Conservation (phyloP, 2,329 filamentous ascomycete species). For the Macrophomina pseudophaseolina region DNA sequence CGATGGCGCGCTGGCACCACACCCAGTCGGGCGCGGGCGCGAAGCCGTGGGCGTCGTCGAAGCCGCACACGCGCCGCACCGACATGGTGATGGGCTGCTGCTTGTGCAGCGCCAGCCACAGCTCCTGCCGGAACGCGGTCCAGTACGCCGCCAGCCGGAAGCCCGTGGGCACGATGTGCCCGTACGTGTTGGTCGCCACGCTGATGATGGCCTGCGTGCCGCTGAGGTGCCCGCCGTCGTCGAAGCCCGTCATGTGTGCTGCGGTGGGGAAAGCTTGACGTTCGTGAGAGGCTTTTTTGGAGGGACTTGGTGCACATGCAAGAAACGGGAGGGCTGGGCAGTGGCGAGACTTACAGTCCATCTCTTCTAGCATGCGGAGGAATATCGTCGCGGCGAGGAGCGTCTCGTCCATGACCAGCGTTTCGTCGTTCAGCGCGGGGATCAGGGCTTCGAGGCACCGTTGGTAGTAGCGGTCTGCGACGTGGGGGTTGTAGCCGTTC, state of each 20-base stretch:
- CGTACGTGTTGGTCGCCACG: conserved; percentile 33
- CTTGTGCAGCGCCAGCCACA: conserved; percentile 36
- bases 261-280: background rate
- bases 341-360: conserved; percentile 39
- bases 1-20: conserved; percentile 20
- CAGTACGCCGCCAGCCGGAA: conserved; percentile 46
- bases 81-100: conserved; percentile 28
- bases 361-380: conserved; percentile 48
- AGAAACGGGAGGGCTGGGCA: background rate
- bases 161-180: conserved; percentile 21
- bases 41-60: background rate
- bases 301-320: background rate
- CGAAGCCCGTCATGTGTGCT: conserved; percentile 41
- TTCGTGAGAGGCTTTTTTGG: background rate
- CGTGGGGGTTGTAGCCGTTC: conserved; percentile 45
- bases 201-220: conserved; percentile 29
- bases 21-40: conserved; percentile 14
- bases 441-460: conserved; percentile 49
- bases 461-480: conserved; percentile 50
- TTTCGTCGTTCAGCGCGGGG: conserved; percentile 45
- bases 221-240: conserved; percentile 45
- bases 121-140: conserved; percentile 45
- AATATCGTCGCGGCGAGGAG: conserved; percentile 49
- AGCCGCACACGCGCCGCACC: conserved; percentile 8
- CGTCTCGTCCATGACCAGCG: conserved; percentile 47